Conservation (phyloP, 2,329 filamentous ascomycete genomes). For the Xylariomycetidae sp. region DNA sequence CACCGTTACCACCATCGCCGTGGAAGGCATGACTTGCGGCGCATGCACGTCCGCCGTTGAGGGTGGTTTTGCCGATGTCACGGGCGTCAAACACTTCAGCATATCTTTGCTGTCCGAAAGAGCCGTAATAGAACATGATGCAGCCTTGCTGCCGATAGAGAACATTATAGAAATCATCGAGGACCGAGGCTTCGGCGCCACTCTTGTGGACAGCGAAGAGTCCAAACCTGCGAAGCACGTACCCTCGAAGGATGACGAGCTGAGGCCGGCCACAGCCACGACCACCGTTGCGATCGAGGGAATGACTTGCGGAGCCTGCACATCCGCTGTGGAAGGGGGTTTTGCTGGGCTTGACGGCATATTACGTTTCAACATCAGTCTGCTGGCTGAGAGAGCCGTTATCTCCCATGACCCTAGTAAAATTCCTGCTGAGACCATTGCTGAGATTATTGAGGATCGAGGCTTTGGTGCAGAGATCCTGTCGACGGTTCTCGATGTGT, state of each 20-base stretch:
- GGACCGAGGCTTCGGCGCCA: conserved; percentile 75
- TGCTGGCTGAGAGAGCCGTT: conserved; percentile 87
- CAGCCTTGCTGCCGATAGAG: conserved; percentile 44
- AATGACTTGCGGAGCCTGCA: conserved; percentile 98
- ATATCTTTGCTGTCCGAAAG: conserved; percentile 81
- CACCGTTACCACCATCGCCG: conserved; percentile 69
- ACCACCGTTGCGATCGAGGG: conserved; percentile 89
- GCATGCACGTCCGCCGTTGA: conserved; percentile 85
- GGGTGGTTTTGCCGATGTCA: conserved; percentile 69
- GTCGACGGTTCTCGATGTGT: conserved; percentile 62
- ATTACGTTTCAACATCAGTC: conserved; percentile 87
- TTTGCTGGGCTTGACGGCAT: conserved; percentile 76
- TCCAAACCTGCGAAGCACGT: conserved; percentile 33
- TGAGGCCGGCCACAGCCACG: conserved; percentile 48
- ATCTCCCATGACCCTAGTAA: conserved; percentile 74
- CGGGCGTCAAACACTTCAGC: conserved; percentile 70
- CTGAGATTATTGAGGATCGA: conserved; percentile 79
- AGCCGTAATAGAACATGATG: conserved; percentile 79
- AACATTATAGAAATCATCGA: conserved; percentile 57
- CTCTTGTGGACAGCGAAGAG: conserved; percentile 66
- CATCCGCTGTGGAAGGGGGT: conserved; percentile 80
- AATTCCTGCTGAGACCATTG: conserved; percentile 69
- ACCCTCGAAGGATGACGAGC: conserved; percentile 19
- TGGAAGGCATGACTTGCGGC: conserved; percentile 89
- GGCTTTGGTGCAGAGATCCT: conserved; percentile 85